These are phyloP conservation scores for Chiua virens DNA, from an alignment of 768 basidiomycete genomes.

Conservation along the genomic window DNA sequence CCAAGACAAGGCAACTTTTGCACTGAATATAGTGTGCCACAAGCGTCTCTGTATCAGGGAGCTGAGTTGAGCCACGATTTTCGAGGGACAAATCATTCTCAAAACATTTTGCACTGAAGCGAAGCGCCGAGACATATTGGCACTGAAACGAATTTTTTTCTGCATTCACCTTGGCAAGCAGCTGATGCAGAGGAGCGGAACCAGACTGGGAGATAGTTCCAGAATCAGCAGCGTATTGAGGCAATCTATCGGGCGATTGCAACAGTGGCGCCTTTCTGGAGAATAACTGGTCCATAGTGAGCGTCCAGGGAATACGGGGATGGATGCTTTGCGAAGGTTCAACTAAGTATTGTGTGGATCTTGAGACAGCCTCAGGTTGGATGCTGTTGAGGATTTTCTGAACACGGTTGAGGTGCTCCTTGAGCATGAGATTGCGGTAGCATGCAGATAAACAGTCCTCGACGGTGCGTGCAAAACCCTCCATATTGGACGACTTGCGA, in stretches of 20 bases:
- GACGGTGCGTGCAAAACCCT: not conserved
- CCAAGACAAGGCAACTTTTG: not conserved
- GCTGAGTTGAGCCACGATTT: not conserved
- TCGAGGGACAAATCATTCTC: not conserved
- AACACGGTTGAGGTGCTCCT: slow-evolving; percentile 12
- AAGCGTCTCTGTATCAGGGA: slow-evolving; percentile 3
- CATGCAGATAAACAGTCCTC: slow-evolving; percentile 10
- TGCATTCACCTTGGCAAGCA: not conserved
- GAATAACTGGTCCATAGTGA: slow-evolving; percentile 2
- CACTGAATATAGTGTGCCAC: slow-evolving; percentile 7
- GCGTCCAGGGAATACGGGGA: not conserved
- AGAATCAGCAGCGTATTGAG: not conserved
- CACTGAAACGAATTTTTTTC: slow-evolving; percentile 13
- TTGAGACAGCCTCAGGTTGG: not conserved
- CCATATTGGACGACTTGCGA: not conserved
- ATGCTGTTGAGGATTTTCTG: slow-evolving; percentile 3
- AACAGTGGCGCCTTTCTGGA: slow-evolving; percentile 2
- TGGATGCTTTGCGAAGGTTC: not conserved
- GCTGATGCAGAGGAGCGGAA: not conserved
- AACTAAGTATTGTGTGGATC: slow-evolving; percentile 5
- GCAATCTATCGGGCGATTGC: not conserved
- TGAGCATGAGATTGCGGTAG: slow-evolving; percentile 16
- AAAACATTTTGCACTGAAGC: slow-evolving; percentile 6
- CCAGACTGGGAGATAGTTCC: not conserved
- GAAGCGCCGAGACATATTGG: slow-evolving; percentile 9